These are phyloP conservation scores for Trypanosoma scelopori DNA, from an alignment of 208 protist genomes.

Conservation along the genomic window DNA sequence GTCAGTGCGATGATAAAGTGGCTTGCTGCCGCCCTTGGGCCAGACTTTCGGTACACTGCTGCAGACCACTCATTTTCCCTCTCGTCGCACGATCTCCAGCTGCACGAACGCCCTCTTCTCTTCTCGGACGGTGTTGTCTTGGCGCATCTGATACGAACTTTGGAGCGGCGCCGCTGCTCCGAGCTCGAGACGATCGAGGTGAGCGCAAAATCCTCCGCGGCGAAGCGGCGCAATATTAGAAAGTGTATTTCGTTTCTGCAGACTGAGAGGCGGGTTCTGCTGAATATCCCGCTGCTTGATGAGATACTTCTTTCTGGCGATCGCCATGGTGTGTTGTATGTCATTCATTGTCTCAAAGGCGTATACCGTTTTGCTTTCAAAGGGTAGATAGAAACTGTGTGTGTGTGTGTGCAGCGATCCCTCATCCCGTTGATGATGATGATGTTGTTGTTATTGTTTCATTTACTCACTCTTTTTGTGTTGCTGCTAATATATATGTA, in stretches of 20 bases:
- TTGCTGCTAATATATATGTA: constrained; percentile 2
- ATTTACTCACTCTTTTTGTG: no score
- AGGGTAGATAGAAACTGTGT: constrained; percentile 7
- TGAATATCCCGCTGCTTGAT: constrained; percentile 45
- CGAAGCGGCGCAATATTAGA: constrained; percentile 75
- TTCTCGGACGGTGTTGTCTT: constrained; percentile 83
- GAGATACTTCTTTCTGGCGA: constrained; percentile 55
- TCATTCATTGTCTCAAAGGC: constrained; percentile 37
- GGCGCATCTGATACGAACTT: constrained; percentile 48
- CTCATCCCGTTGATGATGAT: no score
- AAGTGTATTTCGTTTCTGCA: constrained; percentile 70
- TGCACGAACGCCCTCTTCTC: constrained; percentile 33
- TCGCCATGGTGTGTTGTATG: constrained; percentile 37
- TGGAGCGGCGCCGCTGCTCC: constrained; percentile 66
- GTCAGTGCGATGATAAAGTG: constrained; percentile 32
- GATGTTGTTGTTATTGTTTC: no score
- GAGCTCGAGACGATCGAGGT: constrained; percentile 63
- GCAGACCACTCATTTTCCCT: constrained; percentile 45
- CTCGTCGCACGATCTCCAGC: constrained; percentile 16
- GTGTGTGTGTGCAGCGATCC: no score
- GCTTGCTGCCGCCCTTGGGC: constrained; percentile 46
- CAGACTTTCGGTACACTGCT: constrained; percentile 46
- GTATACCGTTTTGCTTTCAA: constrained; percentile 29
- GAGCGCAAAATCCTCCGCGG: constrained; percentile 38
- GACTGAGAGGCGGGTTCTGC: constrained; percentile 34